Conservation (phyloP, 2,329 filamentous ascomycete genomes). For the Trichoderma harzianum region DNA sequence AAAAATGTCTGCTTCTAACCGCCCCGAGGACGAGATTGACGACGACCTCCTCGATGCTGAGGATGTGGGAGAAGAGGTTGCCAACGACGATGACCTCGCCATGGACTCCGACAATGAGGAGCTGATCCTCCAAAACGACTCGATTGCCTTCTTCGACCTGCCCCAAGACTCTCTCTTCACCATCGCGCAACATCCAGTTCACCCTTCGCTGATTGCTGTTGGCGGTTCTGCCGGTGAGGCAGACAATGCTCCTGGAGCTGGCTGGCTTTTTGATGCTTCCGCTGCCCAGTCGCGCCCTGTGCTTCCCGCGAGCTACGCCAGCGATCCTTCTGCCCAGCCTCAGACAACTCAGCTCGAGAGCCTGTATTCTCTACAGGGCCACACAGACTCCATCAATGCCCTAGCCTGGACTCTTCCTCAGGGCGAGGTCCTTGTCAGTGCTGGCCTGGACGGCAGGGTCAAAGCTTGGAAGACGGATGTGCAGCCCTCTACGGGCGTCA, state of each 20-base stretch:
- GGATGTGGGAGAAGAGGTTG: slow-evolving; percentile 74
- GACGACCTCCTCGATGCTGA: slow-evolving; percentile 68
- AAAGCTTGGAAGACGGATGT: slow-evolving; percentile 61
- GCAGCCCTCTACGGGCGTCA: slow-evolving; percentile 44
- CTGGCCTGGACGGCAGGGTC: slow-evolving; percentile 80
- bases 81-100: slow-evolving; percentile 63
- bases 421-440: slow-evolving; percentile 83
- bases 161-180: slow-evolving; percentile 92
- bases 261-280: slow-evolving; percentile 77
- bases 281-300: slow-evolving; percentile 63
- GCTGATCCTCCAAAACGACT: slow-evolving; percentile 85
- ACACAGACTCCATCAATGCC: slow-evolving; percentile 86
- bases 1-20: slow-evolving; percentile 32
- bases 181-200: slow-evolving; percentile 85
- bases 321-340: slow-evolving; percentile 50
- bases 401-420: slow-evolving; percentile 78
- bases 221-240: slow-evolving; percentile 66
- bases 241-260: slow-evolving; percentile 67
- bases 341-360: slow-evolving; percentile 57
- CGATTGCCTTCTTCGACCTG: slow-evolving; percentile 82
- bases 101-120: slow-evolving; percentile 80
- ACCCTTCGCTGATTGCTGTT: slow-evolving; percentile 76
- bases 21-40: slow-evolving; percentile 27
- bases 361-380: slow-evolving; percentile 77
- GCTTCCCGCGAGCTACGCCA: slow-evolving; percentile 72